Base-by-base conservation (phyloP, 78 protist species). In the Pelomyxa schiedti region DNA sequence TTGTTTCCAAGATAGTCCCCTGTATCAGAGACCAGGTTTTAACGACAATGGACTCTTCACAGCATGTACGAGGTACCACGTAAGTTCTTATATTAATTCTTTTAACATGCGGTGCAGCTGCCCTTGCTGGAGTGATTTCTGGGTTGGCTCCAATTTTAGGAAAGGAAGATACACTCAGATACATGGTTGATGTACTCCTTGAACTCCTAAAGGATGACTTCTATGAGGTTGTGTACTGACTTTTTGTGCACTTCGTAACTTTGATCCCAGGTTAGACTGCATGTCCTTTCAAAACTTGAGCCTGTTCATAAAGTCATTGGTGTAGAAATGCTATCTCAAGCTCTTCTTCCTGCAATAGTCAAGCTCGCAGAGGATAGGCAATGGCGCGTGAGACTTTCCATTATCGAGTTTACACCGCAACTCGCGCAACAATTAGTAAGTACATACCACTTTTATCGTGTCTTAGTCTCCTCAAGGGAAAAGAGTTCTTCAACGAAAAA, bases 41-140 rank as follows among this genome's bases (percentile, higher is more conserved):
- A n/a, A n/a, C n/a, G n/a, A n/a, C n/a, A n/a, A 24, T n/a, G 39
- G 97, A 96, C 80, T 0, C 26, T 1, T 84, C 90, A 47, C 93
- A 94, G 78, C 97, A 94, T 75, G 97, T 95, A 29, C 85, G 96
- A 28, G n/a, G n/a, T n/a, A n/a, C n/a, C n/a, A n/a, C n/a, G n/a
- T n/a, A n/a, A n/a, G n/a, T n/a, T 70, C 67, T 78, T 3, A 30
- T 3, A 42, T n/a, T 29, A 30, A 67, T 22, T 22, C 24, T 67
- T 42, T n/a, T n/a, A n/a, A n/a, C n/a, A n/a, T n/a, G n/a, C n/a
- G n/a, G n/a, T n/a, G n/a, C n/a, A n/a, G 94, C 96, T 16, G 88
- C 96, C 22, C 77, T 95, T 26, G 97, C 97, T 7, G 42, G 81
- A 22, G 88, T 70, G 22, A 78, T 95, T 41, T 81, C 84, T 90